Evolutionary conservation across 2,329 filamentous ascomycete species (phyloP).

Genomic region (Aspergillus eucalypticola): DNA sequence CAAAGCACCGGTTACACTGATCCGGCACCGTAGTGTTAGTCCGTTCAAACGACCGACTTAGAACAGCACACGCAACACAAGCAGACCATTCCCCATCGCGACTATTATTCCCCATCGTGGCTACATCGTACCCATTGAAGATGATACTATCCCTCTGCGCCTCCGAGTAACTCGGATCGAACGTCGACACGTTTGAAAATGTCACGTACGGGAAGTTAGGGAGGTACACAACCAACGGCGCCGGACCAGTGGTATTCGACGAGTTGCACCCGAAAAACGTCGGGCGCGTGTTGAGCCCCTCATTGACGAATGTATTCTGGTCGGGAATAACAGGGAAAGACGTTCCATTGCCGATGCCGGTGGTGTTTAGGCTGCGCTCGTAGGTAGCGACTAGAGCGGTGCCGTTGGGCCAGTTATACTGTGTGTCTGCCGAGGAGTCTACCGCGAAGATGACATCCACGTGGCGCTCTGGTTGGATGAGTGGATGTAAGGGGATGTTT

Average conservation of each 20-base stretch:
- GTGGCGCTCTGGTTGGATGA: conserved; percentile 66
- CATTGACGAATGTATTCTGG: conserved; percentile 72
- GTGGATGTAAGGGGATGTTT: conserved; percentile 73
- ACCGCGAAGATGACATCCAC: conserved; percentile 79
- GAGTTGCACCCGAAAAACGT: conserved; percentile 77
- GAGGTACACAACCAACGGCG: conserved; percentile 78
- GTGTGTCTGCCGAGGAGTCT: conserved; percentile 71
- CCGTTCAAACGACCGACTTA: conserved; percentile 69
- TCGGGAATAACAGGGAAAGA: conserved; percentile 70
- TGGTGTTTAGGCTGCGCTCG: conserved; percentile 57
- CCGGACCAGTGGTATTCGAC: conserved; percentile 57
- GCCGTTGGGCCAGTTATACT: conserved; percentile 70
- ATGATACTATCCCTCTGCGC: conserved; percentile 74
- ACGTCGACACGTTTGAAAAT: conserved; percentile 76
- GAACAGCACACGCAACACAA: conserved; percentile 81
- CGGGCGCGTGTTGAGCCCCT: conserved; percentile 69
- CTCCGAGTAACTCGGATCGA: conserved; percentile 63
- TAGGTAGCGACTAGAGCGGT: conserved; percentile 72
- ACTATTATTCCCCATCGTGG: conserved; percentile 76
- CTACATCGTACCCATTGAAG: conserved; percentile 79
- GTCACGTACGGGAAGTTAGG: conserved; percentile 81
- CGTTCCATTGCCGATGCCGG: conserved; percentile 62
- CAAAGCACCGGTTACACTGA: conserved; percentile 72
- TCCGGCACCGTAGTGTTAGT: conserved; percentile 67
- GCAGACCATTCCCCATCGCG: conserved; percentile 70